Base-by-base conservation (phyloP, 2,329 filamentous ascomycete species). In the Immersiporthe knoxdaviesiana region DNA sequence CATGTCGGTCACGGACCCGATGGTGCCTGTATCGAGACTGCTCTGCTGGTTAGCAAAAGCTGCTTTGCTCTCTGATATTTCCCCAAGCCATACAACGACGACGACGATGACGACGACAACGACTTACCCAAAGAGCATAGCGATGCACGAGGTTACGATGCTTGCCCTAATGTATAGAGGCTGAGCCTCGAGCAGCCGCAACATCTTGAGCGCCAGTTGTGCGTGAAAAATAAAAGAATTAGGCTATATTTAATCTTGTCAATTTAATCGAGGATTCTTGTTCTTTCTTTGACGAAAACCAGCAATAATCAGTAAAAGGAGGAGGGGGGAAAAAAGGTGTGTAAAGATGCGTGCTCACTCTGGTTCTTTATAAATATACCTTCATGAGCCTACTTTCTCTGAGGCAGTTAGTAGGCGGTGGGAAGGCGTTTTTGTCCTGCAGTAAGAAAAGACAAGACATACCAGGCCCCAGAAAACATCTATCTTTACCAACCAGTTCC, bases 1-100 rank as follows among this genome's bases (percentile, higher is more conserved):
- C 88, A 90, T 90, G 2, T 83, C 81, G 0, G 87, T 90, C 0
- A 90, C 82, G 4, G 87, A 84, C 1, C 88, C 87, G 65, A 90
- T 87, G 35, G 82, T 85, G 12, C 87, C 86, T 0, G 87, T 80
- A 52, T 81, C 79, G 56, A 77, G 74, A 62, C 76, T 74, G 27
- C 11, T 35, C n/a, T n/a, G 30, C 6, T 8, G 4, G 21, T 68
- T 16, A 65, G 61, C 3, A 58, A 32, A 16, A 35, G 14, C 21
- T 12, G 14, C 14, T 11, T 37, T 41, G 32, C 11, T 35, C 16
- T 44, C 16, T n/a, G 18, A 18, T 35, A 35, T n/a, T 12, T 8
- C 32, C 3, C n/a, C 30, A 24, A 24, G 8, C 24, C 47, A 39
- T 7, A 7, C 35, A 35, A 35, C n/a, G n/a, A n/a, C n/a, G n/a